phyloP scores from a whole-genome alignment of 2,329 filamentous ascomycete species.

The Phyllosticta capitalensis region DNA sequence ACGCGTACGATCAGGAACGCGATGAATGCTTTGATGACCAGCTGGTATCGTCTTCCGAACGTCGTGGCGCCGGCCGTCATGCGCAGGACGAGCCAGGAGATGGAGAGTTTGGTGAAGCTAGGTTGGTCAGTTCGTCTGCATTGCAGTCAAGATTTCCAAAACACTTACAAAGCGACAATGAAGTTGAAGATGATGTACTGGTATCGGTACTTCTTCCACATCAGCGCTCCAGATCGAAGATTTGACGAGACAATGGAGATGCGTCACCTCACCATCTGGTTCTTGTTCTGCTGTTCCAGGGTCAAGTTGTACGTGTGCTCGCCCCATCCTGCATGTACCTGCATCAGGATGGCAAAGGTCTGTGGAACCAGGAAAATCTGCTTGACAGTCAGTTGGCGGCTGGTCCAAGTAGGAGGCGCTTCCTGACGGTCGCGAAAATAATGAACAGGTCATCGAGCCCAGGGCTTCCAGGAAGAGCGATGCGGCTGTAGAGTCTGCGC shows the following conservation, averaged over 20 bases:
- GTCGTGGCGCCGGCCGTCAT: slow-evolving; percentile 3
- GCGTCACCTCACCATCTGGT: neutral
- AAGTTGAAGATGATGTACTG: neutral
- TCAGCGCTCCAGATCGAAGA: neutral
- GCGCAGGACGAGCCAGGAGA: slow-evolving; percentile 1
- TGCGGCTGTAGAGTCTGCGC: neutral
- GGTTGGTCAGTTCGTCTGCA: neutral
- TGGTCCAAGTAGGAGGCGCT: neutral
- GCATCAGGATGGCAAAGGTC: neutral
- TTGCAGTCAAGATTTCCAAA: neutral
- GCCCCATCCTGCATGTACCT: slow-evolving; percentile 3
- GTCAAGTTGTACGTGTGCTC: neutral
- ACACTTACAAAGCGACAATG: neutral
- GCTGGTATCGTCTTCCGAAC: neutral
- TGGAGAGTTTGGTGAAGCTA: neutral
- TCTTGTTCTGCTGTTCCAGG: neutral
- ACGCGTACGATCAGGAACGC: neutral
- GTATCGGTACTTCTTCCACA: neutral
- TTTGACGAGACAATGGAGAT: neutral
- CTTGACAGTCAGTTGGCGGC: neutral
- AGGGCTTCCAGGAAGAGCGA: neutral
- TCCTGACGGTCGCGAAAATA: neutral
- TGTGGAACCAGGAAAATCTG: neutral
- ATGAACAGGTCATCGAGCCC: neutral
- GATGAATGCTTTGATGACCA: neutral